phyloP scores from a whole-genome alignment of 108 stramenopile species.

The Conticribra weissflogii region DNA sequence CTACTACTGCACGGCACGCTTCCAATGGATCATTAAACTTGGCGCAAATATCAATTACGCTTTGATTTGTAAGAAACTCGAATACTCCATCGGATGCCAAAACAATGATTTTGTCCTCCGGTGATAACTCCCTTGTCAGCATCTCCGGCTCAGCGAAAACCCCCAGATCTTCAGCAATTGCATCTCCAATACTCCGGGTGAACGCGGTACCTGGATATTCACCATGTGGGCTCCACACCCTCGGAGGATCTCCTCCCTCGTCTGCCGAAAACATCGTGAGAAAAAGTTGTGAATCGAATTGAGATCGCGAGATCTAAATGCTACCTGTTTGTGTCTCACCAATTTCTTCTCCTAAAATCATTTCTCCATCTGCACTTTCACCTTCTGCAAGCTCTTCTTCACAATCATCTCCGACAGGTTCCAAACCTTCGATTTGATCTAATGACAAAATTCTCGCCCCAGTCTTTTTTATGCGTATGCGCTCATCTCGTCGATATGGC shows the following conservation, averaged over 20 bases:
- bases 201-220: constrained; percentile 95
- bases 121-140: constrained; percentile 63
- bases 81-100: constrained; percentile 96
- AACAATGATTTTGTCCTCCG: constrained; percentile 85
- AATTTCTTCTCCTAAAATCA: constrained; percentile 75
- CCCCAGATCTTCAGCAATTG: constrained; percentile 88
- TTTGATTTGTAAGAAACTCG: constrained; percentile 92
- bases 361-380: constrained; percentile 27
- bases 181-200: constrained; percentile 93
- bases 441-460: constrained; percentile 80
- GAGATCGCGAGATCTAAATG: no score
- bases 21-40: constrained; percentile 77
- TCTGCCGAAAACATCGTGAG: no score
- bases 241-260: constrained; percentile 92
- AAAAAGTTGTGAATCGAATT: no score
- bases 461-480: constrained; percentile 60
- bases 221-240: constrained; percentile 84
- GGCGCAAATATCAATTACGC: constrained; percentile 75
- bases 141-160: constrained; percentile 91
- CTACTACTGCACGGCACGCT: constrained; percentile 95
- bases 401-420: constrained; percentile 64
- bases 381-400: constrained; percentile 25
- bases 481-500: constrained; percentile 87
- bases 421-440: constrained; percentile 84
- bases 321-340: no score